Percentiles rank a stretch among this genome's conserved stretches.
Conservation (phyloP, 2,329 filamentous ascomycete species). For the Sodiomyces alkalinus region DNA sequence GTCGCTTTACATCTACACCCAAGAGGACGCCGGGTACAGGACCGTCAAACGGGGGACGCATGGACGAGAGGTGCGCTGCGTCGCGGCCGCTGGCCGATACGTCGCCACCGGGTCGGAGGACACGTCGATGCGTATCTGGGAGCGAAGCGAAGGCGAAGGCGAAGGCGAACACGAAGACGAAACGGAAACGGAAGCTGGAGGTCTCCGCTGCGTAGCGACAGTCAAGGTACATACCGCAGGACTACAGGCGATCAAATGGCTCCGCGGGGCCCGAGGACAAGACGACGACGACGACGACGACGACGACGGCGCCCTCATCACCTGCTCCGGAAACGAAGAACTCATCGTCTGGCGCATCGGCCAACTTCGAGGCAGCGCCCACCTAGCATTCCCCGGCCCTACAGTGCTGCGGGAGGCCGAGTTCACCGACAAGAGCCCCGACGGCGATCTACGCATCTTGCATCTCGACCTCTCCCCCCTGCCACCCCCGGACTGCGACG, state of each 20-base stretch:
- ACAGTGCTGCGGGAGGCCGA: slow-evolving; percentile 42
- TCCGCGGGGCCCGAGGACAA: slow-evolving; percentile 13
- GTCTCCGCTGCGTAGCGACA: slow-evolving; percentile 44
- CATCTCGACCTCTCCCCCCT: no score
- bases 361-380: no score
- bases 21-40: slow-evolving; percentile 18
- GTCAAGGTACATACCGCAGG: slow-evolving; percentile 70
- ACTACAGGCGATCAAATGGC: slow-evolving; percentile 69
- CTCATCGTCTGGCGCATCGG: slow-evolving; percentile 67
- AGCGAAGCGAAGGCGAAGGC: slow-evolving; percentile 15
- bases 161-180: no score
- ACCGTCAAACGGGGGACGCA: slow-evolving; percentile 58
- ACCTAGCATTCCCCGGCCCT: slow-evolving; percentile 31
- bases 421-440: slow-evolving; percentile 32
- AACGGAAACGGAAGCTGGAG: no score
- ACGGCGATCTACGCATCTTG: slow-evolving; percentile 63
- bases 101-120: slow-evolving; percentile 61
- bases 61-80: slow-evolving; percentile 64
- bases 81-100: slow-evolving; percentile 24
- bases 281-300: no score
- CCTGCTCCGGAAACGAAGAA: slow-evolving; percentile 76
- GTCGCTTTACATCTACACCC: slow-evolving; percentile 30
- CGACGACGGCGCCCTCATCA: slow-evolving; percentile 49
- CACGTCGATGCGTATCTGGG: slow-evolving; percentile 58
- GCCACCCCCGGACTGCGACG: slow-evolving; percentile 9